These are phyloP conservation scores for Cytospora piceicola DNA, from an alignment of 2,329 filamentous ascomycete species.

Conservation along the genomic window DNA sequence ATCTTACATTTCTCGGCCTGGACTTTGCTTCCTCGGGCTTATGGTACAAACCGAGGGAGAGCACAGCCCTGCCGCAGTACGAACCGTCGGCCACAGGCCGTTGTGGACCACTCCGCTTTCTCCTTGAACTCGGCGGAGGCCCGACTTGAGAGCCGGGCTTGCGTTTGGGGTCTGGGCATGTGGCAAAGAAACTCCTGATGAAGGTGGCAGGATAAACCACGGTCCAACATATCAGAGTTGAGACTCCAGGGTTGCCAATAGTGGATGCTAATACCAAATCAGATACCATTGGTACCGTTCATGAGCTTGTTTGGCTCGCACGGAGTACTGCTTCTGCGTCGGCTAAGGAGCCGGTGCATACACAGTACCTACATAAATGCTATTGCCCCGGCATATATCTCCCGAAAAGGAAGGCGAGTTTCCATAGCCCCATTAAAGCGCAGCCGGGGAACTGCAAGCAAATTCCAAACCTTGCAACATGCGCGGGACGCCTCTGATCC, in stretches of 20 bases:
- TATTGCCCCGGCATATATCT: slow-evolving; percentile 21
- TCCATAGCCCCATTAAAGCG: slow-evolving; percentile 20
- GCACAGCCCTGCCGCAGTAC: slow-evolving; percentile 3
- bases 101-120: slow-evolving; percentile 25
- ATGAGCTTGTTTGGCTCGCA: slow-evolving; percentile 19
- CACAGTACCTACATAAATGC: background rate
- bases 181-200: background rate
- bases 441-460: slow-evolving; percentile 28
- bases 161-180: background rate
- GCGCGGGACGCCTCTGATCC: slow-evolving; percentile 3
- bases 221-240: background rate
- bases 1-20: background rate
- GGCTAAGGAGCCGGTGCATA: slow-evolving; percentile 20
- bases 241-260: background rate
- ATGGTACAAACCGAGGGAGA: slow-evolving; percentile 1
- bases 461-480: slow-evolving; percentile 20
- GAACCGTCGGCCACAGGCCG: slow-evolving; percentile 22
- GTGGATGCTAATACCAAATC: background rate
- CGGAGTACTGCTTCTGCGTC: slow-evolving; percentile 17
- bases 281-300: slow-evolving; percentile 11
- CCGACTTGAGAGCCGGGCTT: slow-evolving; percentile 18
- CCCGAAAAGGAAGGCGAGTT: slow-evolving; percentile 25
- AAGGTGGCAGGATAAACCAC: background rate
- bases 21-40: slow-evolving; percentile 1
- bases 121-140: slow-evolving; percentile 18